Evolutionary conservation across 164 flowering plant genomes (phyloP), one percentile per base, ranked within the genome.

Genomic region (Vitis rupestris): DNA sequence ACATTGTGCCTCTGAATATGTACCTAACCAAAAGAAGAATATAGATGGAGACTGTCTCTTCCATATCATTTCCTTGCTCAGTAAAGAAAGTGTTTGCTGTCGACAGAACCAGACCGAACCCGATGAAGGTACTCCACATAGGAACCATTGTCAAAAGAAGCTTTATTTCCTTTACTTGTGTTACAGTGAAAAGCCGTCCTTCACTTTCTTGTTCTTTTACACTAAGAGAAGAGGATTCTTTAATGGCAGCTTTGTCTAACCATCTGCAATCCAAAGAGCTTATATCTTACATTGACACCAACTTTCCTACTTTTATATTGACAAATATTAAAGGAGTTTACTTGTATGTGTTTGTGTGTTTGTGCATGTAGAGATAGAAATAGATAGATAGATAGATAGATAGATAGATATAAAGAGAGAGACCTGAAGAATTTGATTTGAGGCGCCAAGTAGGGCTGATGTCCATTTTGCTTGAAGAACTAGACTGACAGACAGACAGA

Each of bases 141-240:
- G 79, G 82, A 31, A 76, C 19, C 79, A 75, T 69, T 4, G 76
- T 70, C 11, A 79, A 8, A 10, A 67, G 63, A 57, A 75, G 58
- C 63, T 75, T 70, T 13, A 78, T 66, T 70, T 75, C 69, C 55
- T 79, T 70, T 2, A 75, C 81, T 71, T 78, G 66, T 14, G 70
- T 71, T 8, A 74, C 70, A 1, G 75, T 68, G 73, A 78, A 75
- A 56, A 71, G 73, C 61, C 68, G 72, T 75, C 81, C 54, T 27
- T 17, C 55, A 10, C 53, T 67, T 60, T 19, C 48, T 44, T 63
- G 68, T 30, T 66, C 72, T 13, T 29, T 62, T 53, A 7, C 15
- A 53, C 56, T 53, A 4, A 17, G 15, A 16, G 61, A 12, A 48
- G 48, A 10, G 10, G 53, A 17, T 17, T 58, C 49, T 49, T 50